A percentile compares a stretch with the other conserved stretches of the same genome.
These are phyloP conservation scores for Sesbania bispinosa DNA, from an alignment of 306 rosid genomes.

Conservation along the genomic window DNA sequence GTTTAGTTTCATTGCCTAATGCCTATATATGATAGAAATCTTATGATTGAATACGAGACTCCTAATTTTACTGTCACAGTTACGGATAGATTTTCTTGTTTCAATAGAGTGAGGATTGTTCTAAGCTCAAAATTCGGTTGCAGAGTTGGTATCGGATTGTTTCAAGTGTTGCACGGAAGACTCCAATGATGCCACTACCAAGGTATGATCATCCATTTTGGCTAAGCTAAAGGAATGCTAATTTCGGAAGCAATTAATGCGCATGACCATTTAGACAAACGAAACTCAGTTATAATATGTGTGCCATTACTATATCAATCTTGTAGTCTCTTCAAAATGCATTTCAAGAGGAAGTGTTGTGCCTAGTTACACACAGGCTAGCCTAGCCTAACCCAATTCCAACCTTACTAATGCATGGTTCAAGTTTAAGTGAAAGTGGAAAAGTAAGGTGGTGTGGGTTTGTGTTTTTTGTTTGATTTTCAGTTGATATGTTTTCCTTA, in stretches of 20 bases:
- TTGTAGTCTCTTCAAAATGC: not conserved
- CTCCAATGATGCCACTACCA: constrained; percentile 70
- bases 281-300: not conserved
- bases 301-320: no score
- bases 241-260: not conserved
- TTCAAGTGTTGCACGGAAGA: constrained; percentile 82
- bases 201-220: constrained; percentile 42
- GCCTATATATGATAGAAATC: not conserved
- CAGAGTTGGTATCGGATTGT: constrained; percentile 82
- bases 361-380: no score
- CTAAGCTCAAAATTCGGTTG: constrained; percentile 27
- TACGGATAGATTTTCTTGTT: not conserved
- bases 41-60: not conserved
- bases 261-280: not conserved
- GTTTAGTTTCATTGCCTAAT: not conserved
- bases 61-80: not conserved
- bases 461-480: not conserved
- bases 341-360: not conserved
- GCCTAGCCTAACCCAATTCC: not conserved
- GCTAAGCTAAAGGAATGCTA: not conserved
- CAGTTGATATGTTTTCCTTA: not conserved
- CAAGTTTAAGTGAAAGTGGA: not conserved
- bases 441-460: not conserved
- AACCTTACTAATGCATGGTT: not conserved
- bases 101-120: not conserved